phyloP scores from a whole-genome alignment of 768 basidiomycete genomes.

The Lyophyllum atratum region DNA sequence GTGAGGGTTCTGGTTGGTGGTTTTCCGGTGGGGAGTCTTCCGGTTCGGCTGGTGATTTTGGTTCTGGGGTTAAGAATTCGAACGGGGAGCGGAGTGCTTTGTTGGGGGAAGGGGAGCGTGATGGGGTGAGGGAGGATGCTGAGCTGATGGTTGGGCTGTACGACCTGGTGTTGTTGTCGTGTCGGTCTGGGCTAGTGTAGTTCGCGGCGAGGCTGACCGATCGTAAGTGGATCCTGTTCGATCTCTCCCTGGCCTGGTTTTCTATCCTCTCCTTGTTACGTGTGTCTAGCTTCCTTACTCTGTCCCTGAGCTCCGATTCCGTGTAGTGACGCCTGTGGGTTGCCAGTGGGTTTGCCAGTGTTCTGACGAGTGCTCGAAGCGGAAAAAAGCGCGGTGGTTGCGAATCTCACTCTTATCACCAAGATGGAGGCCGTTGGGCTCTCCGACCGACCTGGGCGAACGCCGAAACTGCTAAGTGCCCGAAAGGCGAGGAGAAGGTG shows the following conservation, averaged over 20 bases:
- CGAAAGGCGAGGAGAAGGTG: background rate
- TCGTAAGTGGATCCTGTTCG: background rate
- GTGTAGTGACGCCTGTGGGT: background rate
- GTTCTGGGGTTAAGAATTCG: background rate
- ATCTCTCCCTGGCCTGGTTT: background rate
- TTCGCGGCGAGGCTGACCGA: background rate
- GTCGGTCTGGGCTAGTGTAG: background rate
- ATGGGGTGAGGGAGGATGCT: background rate
- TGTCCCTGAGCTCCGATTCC: background rate
- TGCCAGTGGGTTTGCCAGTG: slow-evolving; percentile 1
- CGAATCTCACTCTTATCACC: slow-evolving; percentile 2
- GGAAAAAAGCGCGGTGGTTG: background rate
- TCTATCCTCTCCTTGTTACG: background rate
- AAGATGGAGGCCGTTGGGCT: slow-evolving; percentile 1
- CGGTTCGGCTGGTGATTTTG: background rate
- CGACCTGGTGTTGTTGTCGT: background rate
- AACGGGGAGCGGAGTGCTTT: background rate
- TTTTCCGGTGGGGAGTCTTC: too few relatives aligned
- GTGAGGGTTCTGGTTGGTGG: background rate
- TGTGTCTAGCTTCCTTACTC: background rate
- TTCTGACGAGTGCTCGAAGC: background rate
- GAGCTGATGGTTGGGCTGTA: background rate
- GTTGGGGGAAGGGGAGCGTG: background rate
- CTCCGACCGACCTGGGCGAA: background rate
- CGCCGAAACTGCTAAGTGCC: too few relatives aligned